Base-by-base conservation (phyloP, 257 asterid species). In the Fraxinus pennsylvanica region DNA sequence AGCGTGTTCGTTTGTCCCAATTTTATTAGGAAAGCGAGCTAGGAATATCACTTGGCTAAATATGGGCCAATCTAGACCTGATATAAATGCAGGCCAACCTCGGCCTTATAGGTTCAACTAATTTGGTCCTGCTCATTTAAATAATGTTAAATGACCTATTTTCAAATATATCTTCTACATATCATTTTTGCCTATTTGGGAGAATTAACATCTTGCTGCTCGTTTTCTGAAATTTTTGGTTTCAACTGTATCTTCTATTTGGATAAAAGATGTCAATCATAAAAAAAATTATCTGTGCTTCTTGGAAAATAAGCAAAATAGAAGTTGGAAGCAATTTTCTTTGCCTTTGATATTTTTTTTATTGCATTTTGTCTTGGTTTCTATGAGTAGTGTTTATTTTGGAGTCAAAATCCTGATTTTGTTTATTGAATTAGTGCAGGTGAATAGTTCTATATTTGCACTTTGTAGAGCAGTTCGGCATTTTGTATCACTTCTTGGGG, bases 381-480 rank as follows among this genome's bases (percentile, higher is more conserved):
- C 17, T 77, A 80, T 71, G 9, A 10, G 2, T 35, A 63, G 68
- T 82, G 33, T 43, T 74, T 41, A 45, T 63, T 25, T 65, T 71
- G 78, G 68, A 69, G 43, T 74, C 80, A 77, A 33, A 57, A 72
- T 77, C 76, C 84, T 81, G 80, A 84, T 76, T 73, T 70, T 38
- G n/a, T 74, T 25, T 75, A 43, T 88, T 82, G 77, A 81, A 80
- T 80, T 69, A 71, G 25, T 86, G 87, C 86, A 93, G 99, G 98
- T 90, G 85, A 86, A 83, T 85, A 82, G 85, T 78, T 87, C 90
- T 78, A 74, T 95, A 79, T 89, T 86, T 87, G 84, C 96, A 52
- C 91, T 95, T 17, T 90, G 96, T 90, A 87, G 86, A 82, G 96
- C 98, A 76, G 89, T 82, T 73, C 88, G 96, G 85, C 88, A 72